phyloP scores from a whole-genome alignment of 176 grass and related monocot genomes.

The Dactylis glomerata region DNA sequence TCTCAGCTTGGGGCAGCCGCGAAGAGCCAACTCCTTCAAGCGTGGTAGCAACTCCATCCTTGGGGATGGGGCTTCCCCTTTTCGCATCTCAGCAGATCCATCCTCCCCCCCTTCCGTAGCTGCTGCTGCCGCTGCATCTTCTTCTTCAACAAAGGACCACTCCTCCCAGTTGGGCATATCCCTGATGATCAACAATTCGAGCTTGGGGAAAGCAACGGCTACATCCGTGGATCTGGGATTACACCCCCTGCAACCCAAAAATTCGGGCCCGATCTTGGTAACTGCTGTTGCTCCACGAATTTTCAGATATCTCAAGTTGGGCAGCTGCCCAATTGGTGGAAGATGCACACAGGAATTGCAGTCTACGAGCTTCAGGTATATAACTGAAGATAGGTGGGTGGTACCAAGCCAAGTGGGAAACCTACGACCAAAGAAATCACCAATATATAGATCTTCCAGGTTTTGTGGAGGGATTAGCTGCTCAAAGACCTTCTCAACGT shows the following conservation, averaged over 20 bases:
- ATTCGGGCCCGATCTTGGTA: background rate
- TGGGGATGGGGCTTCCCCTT: background rate
- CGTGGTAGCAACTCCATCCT: background rate
- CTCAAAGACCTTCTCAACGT: background rate
- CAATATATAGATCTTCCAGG: background rate
- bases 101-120: background rate
- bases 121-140: background rate
- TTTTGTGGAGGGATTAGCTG: background rate
- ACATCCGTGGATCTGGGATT: background rate
- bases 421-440: background rate
- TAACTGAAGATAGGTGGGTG: background rate
- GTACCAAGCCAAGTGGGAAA: background rate
- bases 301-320: background rate
- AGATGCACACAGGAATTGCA: background rate
- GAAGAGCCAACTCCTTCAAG: background rate
- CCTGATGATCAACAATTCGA: background rate
- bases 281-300: background rate
- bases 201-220: background rate
- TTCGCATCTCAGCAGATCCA: background rate
- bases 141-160: constrained; percentile 26
- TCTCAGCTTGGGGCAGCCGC: background rate
- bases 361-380: background rate
- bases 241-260: background rate
- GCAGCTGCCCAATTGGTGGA: background rate
- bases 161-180: constrained; percentile 26